Evolutionary conservation across 345 rosid species (phyloP).

Genomic region (Ceriops zippeliana): DNA sequence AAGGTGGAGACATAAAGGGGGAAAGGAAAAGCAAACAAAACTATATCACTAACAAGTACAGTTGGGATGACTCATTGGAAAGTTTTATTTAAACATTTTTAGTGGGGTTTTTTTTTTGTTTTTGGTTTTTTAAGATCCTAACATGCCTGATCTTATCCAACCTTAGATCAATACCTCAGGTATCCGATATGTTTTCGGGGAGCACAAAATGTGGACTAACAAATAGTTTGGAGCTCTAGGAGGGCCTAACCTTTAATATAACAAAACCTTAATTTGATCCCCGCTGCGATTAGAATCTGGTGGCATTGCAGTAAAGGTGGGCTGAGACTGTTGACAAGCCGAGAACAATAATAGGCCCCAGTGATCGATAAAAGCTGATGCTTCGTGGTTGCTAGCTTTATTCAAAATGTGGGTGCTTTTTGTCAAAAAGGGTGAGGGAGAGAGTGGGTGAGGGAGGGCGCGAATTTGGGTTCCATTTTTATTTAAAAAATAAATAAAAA

Average conservation of each 20-base stretch:
- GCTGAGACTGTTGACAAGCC: slow-evolving; percentile 12
- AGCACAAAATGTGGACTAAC: neutral
- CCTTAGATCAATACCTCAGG: neutral
- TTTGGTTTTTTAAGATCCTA: neutral
- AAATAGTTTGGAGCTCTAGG: neutral
- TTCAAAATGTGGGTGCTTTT: slow-evolving; percentile 35
- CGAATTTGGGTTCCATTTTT: too few relatives aligned
- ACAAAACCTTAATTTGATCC: neutral
- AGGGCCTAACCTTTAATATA: neutral
- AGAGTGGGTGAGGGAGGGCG: too few relatives aligned
- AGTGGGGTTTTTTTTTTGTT: too few relatives aligned
- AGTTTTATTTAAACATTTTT: neutral
- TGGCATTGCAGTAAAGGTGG: neutral
- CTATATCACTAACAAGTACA: neutral
- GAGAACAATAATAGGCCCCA: slow-evolving; percentile 15
- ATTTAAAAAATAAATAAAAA: too few relatives aligned
- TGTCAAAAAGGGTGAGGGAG: slow-evolving; percentile 21
- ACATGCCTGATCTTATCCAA: neutral
- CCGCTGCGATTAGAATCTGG: neutral
- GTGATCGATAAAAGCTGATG: slow-evolving; percentile 15
- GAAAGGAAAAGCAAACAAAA: neutral
- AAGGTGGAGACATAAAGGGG: neutral
- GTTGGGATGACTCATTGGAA: neutral
- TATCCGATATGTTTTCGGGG: neutral
- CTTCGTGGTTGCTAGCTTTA: slow-evolving; percentile 31